A percentile compares a stretch with the other conserved stretches of the same genome.
These are phyloP conservation scores for Hortaea werneckii DNA, from an alignment of 2,329 filamentous ascomycete species.

Conservation along the genomic window DNA sequence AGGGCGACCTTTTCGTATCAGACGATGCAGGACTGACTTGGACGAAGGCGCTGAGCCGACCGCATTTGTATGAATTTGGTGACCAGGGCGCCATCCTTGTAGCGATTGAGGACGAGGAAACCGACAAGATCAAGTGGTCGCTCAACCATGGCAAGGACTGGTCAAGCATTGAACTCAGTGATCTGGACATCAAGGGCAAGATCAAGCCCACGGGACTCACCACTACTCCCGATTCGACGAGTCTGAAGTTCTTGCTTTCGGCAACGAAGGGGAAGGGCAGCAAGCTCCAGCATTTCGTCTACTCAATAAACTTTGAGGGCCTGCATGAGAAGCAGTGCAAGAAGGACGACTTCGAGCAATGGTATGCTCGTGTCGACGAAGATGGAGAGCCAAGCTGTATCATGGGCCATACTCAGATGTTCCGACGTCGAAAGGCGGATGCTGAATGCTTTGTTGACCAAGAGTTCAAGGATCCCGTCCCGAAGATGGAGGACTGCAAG, in stretches of 20 bases:
- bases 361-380: slow-evolving; percentile 73
- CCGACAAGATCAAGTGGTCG: slow-evolving; percentile 63
- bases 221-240: slow-evolving; percentile 86
- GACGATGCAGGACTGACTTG: slow-evolving; percentile 84
- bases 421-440: slow-evolving; percentile 71
- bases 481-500: slow-evolving; percentile 63
- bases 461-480: slow-evolving; percentile 68
- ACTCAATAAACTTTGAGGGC: slow-evolving; percentile 73
- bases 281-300: slow-evolving; percentile 40
- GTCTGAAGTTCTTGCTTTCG: slow-evolving; percentile 76
- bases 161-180: slow-evolving; percentile 58
- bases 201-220: slow-evolving; percentile 66
- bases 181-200: slow-evolving; percentile 56
- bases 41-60: slow-evolving; percentile 62
- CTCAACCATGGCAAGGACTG: slow-evolving; percentile 82
- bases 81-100: slow-evolving; percentile 88
- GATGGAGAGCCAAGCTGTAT: slow-evolving; percentile 76
- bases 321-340: slow-evolving; percentile 74
- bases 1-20: slow-evolving; percentile 78
- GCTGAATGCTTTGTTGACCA: slow-evolving; percentile 82
- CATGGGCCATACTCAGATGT: slow-evolving; percentile 93
- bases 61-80: slow-evolving; percentile 93
- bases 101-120: slow-evolving; percentile 62
- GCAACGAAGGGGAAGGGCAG: slow-evolving; percentile 47
- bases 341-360: slow-evolving; percentile 69